A percentile compares a stretch with the other conserved stretches of the same genome.
Conservation (phyloP, 108 stramenopile genomes). For the Fragilaria crotonensis region DNA sequence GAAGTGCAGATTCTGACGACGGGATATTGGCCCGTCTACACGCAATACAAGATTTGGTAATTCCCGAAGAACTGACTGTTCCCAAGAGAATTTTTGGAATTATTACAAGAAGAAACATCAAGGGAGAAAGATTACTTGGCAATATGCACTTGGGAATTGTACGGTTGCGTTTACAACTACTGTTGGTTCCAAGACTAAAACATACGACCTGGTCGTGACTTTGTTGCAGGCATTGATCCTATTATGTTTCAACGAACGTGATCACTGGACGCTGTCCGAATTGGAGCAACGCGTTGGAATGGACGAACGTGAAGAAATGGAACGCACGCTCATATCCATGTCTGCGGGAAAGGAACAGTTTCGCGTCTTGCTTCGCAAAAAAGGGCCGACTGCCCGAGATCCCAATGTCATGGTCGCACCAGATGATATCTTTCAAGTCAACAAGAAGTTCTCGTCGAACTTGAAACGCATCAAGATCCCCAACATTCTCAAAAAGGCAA, state of each 20-base stretch:
- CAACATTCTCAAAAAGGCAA: conserved; percentile 92
- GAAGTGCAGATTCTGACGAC: conserved; percentile 90
- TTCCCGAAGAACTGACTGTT: conserved; percentile 55
- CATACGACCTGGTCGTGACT: conserved; percentile 84
- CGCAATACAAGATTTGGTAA: conserved; percentile 55
- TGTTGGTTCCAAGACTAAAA: conserved; percentile 32
- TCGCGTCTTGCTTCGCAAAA: conserved; percentile 67
- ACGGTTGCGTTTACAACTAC: conserved; percentile 62
- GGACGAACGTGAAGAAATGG: conserved; percentile 80
- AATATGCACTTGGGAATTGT: conserved; percentile 84
- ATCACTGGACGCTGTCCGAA: conserved; percentile 52
- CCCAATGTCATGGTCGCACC: conserved; percentile 63
- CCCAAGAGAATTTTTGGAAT: conserved; percentile 48
- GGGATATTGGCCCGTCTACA: conserved; percentile 96
- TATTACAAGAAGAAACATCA: conserved; percentile 91
- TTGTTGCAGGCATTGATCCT: conserved; percentile 91
- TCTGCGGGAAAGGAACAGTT: conserved; percentile 80
- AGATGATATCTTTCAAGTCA: conserved; percentile 73
- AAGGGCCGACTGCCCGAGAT: conserved; percentile 49
- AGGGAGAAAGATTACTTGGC: conserved; percentile 95
- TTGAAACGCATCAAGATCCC: conserved; percentile 88
- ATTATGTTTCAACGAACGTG: conserved; percentile 70
- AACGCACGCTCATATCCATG: conserved; percentile 80
- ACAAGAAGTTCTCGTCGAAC: conserved; percentile 76
- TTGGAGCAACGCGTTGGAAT: conserved; percentile 74